These are phyloP conservation scores for Pythium chondricola DNA, from an alignment of 352 stramenopile genomes.

Conservation along the genomic window DNA sequence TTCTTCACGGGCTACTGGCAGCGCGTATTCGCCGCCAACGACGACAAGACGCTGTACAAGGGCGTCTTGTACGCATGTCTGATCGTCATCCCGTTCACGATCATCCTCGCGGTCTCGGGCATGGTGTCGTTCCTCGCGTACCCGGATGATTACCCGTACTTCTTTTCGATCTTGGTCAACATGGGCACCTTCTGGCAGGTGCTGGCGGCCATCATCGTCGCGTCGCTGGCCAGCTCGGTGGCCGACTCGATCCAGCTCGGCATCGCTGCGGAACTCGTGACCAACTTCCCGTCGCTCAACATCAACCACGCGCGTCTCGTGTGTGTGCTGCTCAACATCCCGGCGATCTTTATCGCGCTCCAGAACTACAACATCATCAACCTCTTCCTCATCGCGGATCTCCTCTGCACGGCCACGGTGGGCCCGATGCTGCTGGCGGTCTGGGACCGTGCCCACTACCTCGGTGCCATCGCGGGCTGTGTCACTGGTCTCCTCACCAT, in stretches of 20 bases:
- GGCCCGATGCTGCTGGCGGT: conserved; percentile 62
- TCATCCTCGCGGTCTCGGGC: conserved; percentile 54
- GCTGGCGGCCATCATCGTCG: conserved; percentile 61
- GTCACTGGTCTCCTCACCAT: conserved; percentile 58
- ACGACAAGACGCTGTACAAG: conserved; percentile 45
- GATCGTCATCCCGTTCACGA: conserved; percentile 66
- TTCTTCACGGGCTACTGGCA: conserved; percentile 84
- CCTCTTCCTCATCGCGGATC: conserved; percentile 69
- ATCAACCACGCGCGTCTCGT: conserved; percentile 49
- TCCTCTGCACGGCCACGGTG: conserved; percentile 66
- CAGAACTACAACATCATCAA: conserved; percentile 64
- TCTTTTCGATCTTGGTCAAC: conserved; percentile 71
- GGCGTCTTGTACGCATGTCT: conserved; percentile 33
- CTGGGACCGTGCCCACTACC: conserved; percentile 38
- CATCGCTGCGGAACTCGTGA: conserved; percentile 62
- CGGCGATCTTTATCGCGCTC: conserved; percentile 58
- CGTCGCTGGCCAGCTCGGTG: conserved; percentile 53
- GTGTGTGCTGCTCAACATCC: conserved; percentile 62
- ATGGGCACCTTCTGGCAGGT: conserved; percentile 66
- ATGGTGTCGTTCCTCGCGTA: conserved; percentile 69
- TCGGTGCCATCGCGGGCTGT: conserved; percentile 41
- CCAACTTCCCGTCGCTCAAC: conserved; percentile 58
- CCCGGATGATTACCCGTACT: conserved; percentile 43
- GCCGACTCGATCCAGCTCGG: conserved; percentile 73
- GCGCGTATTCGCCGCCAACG: conserved; percentile 55